Evolutionary conservation across 2,329 filamentous ascomycete genomes (phyloP), one percentile per base, ranked within the genome.

Genomic region (Fusarium metavorans): DNA sequence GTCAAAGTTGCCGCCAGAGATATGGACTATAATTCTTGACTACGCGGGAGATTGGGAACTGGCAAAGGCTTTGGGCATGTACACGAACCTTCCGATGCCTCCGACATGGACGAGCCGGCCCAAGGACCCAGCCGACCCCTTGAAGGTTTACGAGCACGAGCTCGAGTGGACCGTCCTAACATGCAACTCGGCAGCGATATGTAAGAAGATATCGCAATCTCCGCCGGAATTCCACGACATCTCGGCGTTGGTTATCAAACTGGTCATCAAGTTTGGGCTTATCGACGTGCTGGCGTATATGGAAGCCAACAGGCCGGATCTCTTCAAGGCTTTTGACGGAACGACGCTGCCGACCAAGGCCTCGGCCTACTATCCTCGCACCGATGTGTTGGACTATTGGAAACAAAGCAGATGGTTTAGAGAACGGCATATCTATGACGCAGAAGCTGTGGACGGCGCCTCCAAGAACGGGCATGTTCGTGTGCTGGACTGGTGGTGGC

Each of bases 341-440:
- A 94, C 94, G 50, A 92, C 95, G 52, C 88, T 98, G 4, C 95
- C 95, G 0, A 95, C 94, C 75, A 97, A 97, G 80, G 95, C 95
- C 0, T 97, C 95, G 2, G 92, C 92, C 2, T 93, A 95, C 72
- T 98, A 97, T 80, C 94, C 94, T 56, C 92, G 94, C 61, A 92
- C 91, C 1, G 93, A 95, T 69, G 93, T 98, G 35, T 86, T 98
- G 10, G 94, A 97, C 73, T 98, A 95, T 90, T 98, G 96, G 96
- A 92, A 92, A 60, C 93, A 93, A 35, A 95, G 94, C 16, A 91
- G 92, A 0, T 94, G 92, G 14, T 96, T 98, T 73, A 87, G 95
- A 4, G 94, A 93, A 70, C 95, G 96, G 80, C 94, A 97, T 79
- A 78, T 81, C 48, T 98, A 98, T 82, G 93, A 93, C 61, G 87